These are phyloP conservation scores for Gautieria morchelliformis DNA, from an alignment of 768 basidiomycete genomes.

Conservation along the genomic window DNA sequence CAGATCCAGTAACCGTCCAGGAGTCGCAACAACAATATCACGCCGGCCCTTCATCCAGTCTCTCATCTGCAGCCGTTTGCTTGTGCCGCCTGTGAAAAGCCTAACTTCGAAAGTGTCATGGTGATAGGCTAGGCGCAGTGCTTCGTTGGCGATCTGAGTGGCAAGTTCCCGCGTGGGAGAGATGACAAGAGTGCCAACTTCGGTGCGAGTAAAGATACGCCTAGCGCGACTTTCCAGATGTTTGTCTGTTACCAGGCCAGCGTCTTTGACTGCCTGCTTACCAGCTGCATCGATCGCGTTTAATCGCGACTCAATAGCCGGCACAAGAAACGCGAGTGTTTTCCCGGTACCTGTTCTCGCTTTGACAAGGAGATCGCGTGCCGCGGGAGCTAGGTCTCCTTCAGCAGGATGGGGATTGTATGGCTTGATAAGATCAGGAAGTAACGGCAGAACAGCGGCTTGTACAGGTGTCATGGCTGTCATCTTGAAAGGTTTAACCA, in stretches of 20 bases:
- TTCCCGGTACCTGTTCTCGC: conserved; percentile 88
- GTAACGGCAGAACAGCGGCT: conserved; percentile 60
- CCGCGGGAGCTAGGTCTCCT: conserved; percentile 5
- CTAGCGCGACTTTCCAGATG: conserved; percentile 23
- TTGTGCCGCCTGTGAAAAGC: conserved; percentile 70
- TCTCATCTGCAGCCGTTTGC: conserved; percentile 54
- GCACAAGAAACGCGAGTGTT: conserved; percentile 80
- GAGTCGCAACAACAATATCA: conserved; percentile 84
- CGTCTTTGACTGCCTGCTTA: conserved; percentile 30
- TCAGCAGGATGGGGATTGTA: conserved; percentile 27
- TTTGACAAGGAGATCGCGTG: conserved; percentile 73
- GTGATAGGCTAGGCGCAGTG: conserved; percentile 50
- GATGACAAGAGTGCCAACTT: conserved; percentile 70
- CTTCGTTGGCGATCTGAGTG: conserved; percentile 82
- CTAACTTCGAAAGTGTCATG: conserved; percentile 59
- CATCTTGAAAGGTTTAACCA: conserved; percentile 53
- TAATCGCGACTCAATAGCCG: conserved; percentile 71
- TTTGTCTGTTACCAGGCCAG: conserved; percentile 28
- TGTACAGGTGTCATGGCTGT: conserved; percentile 76
- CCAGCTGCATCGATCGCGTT: conserved; percentile 41
- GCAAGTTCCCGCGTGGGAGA: conserved; percentile 88
- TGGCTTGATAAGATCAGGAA: conserved; percentile 59
- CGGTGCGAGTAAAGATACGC: conserved; percentile 30
- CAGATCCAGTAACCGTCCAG: conserved; percentile 77
- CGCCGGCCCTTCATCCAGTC: conserved; percentile 54